A percentile compares a stretch with the other conserved stretches of the same genome.
Conservation (phyloP, 306 rosid species). For the Prunus mume region DNA sequence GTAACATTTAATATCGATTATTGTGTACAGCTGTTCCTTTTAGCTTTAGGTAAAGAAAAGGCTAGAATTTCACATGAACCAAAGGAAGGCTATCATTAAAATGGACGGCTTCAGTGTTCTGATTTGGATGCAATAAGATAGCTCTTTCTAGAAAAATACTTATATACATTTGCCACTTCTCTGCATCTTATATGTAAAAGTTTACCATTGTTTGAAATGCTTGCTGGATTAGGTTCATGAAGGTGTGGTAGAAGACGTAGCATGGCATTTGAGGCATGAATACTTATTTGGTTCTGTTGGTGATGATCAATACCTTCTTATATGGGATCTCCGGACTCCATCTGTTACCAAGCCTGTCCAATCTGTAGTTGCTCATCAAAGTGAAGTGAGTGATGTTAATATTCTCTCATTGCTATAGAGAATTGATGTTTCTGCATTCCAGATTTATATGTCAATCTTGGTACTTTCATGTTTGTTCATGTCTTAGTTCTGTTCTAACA, state of each 20-base stretch:
- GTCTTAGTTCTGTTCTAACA: not conserved
- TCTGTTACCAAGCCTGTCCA: conserved; percentile 84
- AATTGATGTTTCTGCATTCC: not conserved
- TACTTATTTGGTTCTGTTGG: conserved; percentile 98
- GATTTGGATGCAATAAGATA: conserved; percentile 7
- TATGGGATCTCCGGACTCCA: conserved; percentile 95
- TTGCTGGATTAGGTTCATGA: conserved; percentile 64
- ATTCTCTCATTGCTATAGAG: not conserved
- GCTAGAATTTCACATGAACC: not conserved
- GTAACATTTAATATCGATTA: not conserved
- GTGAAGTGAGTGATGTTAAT: conserved; percentile 61
- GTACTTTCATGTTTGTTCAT: not conserved
- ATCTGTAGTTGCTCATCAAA: conserved; percentile 88
- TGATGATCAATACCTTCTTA: conserved; percentile 80
- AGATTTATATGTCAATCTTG: not conserved
- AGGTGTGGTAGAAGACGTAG: conserved; percentile 97
- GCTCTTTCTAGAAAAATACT: not conserved
- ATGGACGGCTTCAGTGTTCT: not conserved
- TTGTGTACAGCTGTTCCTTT: not conserved
- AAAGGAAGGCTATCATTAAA: not conserved
- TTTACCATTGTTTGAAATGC: conserved; percentile 4
- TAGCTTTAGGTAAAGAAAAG: not conserved
- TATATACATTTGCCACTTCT: not conserved
- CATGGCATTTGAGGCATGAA: conserved; percentile 99
- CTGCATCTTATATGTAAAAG: not conserved